Evolutionary conservation across 208 protist species (phyloP), one percentile per base, ranked within the genome.

Genomic region (Crithidia acanthocephali): DNA sequence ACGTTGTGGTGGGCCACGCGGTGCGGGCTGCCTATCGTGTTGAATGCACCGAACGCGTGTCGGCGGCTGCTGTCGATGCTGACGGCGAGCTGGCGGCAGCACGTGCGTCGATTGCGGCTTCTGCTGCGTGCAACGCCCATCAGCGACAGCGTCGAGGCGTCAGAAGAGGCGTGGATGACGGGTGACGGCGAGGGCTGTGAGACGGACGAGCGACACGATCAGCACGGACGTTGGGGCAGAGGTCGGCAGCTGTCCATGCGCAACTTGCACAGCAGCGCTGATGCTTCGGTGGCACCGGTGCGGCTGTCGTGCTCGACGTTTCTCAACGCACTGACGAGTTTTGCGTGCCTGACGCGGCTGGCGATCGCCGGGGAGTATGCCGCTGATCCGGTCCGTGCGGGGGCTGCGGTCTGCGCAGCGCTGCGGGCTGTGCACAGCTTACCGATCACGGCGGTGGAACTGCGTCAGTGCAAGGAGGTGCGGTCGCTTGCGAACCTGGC

Each of bases 1-100:
- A 11, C 61, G 48, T 32, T 67, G 7, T 67, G 61, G 61, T 67
- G 61, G 61, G 3, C 61, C 32, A 47, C 55, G 48, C 32, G 61
- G 32, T 67, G 61, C 32, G 48, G 61, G 30, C 48, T 67, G 48
- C 61, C 61, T 1, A 32, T 67, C 9, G 44, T 56, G 27, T 22
- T 67, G 47, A 57, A 25, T 15, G 48, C 61, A 20, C 61, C 61
- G 9, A 57, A 67, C 32, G 61, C 61, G 48, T 67, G 61, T 27
- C 37, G 32, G 2, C 44, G 61, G 6, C 22, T 67, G 61, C 61
- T 67, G 47, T 20, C 61, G 28, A 22, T 67, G 30, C 48, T 67
- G 5, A 45, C 61, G 5, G 48, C 22, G 1, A 3, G 32, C n/a
- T 55, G 47, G 32, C 61, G 61, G 32, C 44, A 32, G 48, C 61